Conservation (phyloP, 345 rosid genomes). For the Citropsis articulata region DNA sequence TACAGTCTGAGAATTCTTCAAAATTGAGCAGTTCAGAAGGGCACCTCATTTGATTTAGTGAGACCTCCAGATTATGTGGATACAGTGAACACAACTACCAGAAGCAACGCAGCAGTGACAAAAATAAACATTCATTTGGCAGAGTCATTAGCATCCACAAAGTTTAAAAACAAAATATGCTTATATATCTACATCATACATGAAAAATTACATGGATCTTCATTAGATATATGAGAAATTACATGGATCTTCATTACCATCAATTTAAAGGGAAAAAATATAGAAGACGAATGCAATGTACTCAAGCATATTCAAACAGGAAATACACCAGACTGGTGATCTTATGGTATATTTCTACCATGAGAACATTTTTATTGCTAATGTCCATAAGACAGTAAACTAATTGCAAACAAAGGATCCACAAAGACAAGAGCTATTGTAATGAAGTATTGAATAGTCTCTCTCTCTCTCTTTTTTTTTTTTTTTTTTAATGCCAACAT, state of each 20-base stretch:
- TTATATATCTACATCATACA: not conserved
- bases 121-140: not conserved
- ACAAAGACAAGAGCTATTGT: not conserved
- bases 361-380: not conserved
- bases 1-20: slow-evolving; percentile 44
- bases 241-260: not conserved
- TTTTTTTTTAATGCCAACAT: not conserved
- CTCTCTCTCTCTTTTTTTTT: no score
- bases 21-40: slow-evolving; percentile 46
- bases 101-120: not conserved
- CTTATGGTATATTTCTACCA: not conserved
- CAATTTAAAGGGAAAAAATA: not conserved
- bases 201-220: not conserved
- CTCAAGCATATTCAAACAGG: not conserved
- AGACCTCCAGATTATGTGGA: slow-evolving; percentile 38
- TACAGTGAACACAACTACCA: slow-evolving; percentile 35
- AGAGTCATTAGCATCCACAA: not conserved
- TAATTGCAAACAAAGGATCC: not conserved
- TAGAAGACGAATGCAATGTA: not conserved
- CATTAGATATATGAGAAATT: not conserved
- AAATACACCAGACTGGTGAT: no score
- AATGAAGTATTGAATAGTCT: not conserved
- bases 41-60: slow-evolving; percentile 36
- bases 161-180: not conserved
- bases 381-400: not conserved